phyloP scores from a whole-genome alignment of 441 rosid genomes.

The Geranium incanum region DNA sequence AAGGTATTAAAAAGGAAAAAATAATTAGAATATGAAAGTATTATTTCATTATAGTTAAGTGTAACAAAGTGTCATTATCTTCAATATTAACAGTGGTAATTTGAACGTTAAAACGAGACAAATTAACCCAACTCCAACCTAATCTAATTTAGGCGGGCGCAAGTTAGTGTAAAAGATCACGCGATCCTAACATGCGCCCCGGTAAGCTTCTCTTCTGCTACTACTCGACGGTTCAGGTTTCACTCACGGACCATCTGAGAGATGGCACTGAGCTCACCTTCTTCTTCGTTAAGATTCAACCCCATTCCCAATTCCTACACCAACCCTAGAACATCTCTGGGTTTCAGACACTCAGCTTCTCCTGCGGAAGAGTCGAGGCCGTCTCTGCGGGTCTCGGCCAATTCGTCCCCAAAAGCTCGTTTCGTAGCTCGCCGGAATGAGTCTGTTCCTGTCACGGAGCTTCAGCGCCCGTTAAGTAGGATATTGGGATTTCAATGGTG shows the following conservation, averaged over 20 bases:
- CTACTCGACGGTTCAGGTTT: not conserved
- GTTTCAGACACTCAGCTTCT: constrained; percentile 14
- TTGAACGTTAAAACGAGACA: no score
- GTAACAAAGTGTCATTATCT: no score
- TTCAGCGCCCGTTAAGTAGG: constrained; percentile 77
- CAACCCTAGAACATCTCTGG: constrained; percentile 22
- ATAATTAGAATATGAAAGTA: no score
- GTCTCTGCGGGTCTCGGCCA: constrained; percentile 39
- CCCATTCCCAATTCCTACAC: constrained; percentile 30
- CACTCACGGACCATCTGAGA: not conserved
- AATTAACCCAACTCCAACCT: no score
- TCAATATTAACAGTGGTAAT: no score
- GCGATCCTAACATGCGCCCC: not conserved
- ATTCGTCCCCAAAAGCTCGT: constrained; percentile 51
- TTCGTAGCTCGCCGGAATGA: constrained; percentile 71
- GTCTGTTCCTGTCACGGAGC: constrained; percentile 62
- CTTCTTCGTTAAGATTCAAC: constrained; percentile 17
- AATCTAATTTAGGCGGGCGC: not conserved
- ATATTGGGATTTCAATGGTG: constrained; percentile 13
- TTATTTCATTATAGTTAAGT: no score
- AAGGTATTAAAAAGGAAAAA: no score
- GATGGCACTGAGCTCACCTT: constrained; percentile 22
- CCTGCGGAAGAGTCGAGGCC: constrained; percentile 3
- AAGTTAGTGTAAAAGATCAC: not conserved
- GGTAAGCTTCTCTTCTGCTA: not conserved